Base-by-base conservation (phyloP, 2,329 filamentous ascomycete species). In the Botrytis porri region DNA sequence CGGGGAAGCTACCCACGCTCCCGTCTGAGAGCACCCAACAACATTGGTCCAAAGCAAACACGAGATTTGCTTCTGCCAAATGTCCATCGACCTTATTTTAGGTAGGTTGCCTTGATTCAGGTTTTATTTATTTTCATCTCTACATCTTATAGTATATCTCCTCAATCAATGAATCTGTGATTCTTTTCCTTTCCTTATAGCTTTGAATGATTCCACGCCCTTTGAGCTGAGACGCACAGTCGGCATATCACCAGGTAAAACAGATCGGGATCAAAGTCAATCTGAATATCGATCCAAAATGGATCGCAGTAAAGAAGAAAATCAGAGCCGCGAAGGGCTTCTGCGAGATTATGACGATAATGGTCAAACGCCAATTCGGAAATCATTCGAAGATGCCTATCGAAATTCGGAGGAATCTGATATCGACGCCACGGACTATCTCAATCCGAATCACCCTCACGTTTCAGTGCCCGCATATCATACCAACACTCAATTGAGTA, bases 361-460 rank as follows among this genome's bases (percentile, higher is more conserved):
- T 45, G 75, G 78, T 32, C 75, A 35, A n/a, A 77, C 75, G 32
- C 77, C 77, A 32, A 72, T 80, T 60, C 78, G 81, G 29, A 81
- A 80, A 69, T 80, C 80, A 18, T 76, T 79, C 45, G 79, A 80
- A 67, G 74, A 80, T 72, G 73, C 78, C 32, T 81, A 81, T 74
- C 78, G 80, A 37, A 78, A 78, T 45, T 79, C 79, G 20, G 83
- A 79, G 70, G 82, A 83, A 37, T 80, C 81, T 67, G 83, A 84
- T 66, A 74, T 84, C 54, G 82, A 84, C 74, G 81, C 80, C 69
- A 83, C 81, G 74, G 82, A 84, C 60, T 83, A 80, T 73, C 80
- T 83, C 45, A 79, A 82, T 66, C 78, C 79, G 73, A 80, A 82
- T 59, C 78, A 76, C 75, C 73, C 77, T 75, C 62, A 79, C 69